These are phyloP conservation scores for Eudorina sp. DNA, from an alignment of 139 green algal genomes.

Conservation along the genomic window DNA sequence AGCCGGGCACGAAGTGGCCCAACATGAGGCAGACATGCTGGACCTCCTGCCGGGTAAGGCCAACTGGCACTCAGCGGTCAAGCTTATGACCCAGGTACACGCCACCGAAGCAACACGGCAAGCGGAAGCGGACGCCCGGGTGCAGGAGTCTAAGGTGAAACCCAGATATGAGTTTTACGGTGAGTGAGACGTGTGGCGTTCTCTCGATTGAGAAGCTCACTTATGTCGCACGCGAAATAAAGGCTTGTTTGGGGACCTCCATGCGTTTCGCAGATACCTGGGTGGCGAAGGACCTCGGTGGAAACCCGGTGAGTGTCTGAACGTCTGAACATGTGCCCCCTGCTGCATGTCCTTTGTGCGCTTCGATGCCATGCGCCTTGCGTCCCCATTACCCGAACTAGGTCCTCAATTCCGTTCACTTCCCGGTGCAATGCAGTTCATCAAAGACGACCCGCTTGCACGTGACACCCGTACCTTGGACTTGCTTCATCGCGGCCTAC, in stretches of 20 bases:
- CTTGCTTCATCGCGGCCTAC: neutral
- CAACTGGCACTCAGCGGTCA: constrained; percentile 14
- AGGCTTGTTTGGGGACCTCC: no score
- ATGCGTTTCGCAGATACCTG: constrained; percentile 25
- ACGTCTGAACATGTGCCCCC: no score
- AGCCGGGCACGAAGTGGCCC: neutral
- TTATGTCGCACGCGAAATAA: no score
- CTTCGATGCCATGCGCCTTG: neutral
- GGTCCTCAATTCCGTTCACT: neutral
- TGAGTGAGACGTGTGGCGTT: neutral
- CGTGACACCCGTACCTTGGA: constrained; percentile 11
- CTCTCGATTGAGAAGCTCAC: no score
- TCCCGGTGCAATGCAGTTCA: neutral
- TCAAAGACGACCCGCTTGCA: neutral
- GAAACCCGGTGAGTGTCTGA: constrained; percentile 12
- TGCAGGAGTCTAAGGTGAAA: neutral
- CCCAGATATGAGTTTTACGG: constrained; percentile 32
- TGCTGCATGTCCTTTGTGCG: neutral
- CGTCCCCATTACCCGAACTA: neutral
- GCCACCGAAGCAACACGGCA: neutral
- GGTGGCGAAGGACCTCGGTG: constrained; percentile 1
- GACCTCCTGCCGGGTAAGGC: neutral
- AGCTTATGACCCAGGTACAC: neutral
- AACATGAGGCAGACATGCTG: neutral
- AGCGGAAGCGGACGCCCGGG: neutral